Percentiles rank a stretch among this genome's conserved stretches.
Evolutionary conservation across 768 basidiomycete genomes (phyloP).

Genomic region (Rhizopogon rudus): DNA sequence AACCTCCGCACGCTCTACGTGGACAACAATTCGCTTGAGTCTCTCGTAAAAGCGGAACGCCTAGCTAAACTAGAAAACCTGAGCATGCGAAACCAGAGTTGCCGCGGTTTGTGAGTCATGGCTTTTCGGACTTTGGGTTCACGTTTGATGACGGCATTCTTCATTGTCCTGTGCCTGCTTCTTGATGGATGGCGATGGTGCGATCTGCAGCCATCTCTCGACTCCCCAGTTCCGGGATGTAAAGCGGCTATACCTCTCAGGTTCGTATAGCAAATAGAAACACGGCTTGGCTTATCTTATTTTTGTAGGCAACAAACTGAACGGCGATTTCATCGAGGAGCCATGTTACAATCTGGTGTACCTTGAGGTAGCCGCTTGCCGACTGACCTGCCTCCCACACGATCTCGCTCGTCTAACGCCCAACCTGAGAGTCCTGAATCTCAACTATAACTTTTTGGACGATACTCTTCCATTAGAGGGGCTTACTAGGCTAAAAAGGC

Average conservation of each 20-base stretch:
- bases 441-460: conserved; percentile 96
- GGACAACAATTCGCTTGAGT: conserved; percentile 71
- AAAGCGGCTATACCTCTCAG: conserved; percentile 92
- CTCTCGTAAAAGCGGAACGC: conserved; percentile 48
- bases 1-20: conserved; percentile 87
- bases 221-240: conserved; percentile 81
- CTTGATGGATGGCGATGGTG: conserved; percentile 26
- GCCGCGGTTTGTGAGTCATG: conserved; percentile 63
- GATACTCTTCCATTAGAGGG: conserved; percentile 65
- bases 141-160: conserved; percentile 33
- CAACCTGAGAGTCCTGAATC: conserved; percentile 86
- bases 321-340: conserved; percentile 55
- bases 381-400: conserved; percentile 68
- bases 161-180: conserved; percentile 31
- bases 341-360: conserved; percentile 88
- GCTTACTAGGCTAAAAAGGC: conserved; percentile 69
- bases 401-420: conserved; percentile 64
- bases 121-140: conserved; percentile 9
- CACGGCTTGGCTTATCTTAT: conserved; percentile 11
- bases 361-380: conserved; percentile 87
- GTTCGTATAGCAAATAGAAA: conserved; percentile 40
- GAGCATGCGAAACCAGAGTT: conserved; percentile 85
- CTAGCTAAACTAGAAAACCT: conserved; percentile 81
- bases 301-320: conserved; percentile 66
- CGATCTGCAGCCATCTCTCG: conserved; percentile 35